Percentiles rank a stretch among this genome's conserved stretches.
These are phyloP conservation scores for Strigomonas galati DNA, from an alignment of 208 protist genomes.

Conservation along the genomic window DNA sequence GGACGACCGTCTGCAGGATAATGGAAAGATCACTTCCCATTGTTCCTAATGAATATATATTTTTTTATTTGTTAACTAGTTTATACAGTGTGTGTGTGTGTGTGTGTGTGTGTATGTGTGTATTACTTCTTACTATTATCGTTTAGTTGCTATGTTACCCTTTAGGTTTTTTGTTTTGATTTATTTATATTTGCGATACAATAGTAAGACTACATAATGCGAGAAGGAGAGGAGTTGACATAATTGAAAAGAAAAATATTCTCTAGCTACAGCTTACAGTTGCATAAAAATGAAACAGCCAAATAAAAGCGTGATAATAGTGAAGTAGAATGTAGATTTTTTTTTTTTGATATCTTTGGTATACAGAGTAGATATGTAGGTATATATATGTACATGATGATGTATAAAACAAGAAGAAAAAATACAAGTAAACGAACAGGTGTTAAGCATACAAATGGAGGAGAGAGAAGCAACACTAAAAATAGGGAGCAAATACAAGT, in stretches of 20 bases:
- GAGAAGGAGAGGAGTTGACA: too few species aligned
- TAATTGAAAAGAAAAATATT: too few species aligned
- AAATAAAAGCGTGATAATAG: not conserved
- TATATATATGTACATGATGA: not conserved
- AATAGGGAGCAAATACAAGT: not conserved
- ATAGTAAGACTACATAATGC: too few species aligned
- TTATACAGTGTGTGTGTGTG: too few species aligned
- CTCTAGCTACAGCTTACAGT: too few species aligned
- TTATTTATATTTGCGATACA: not conserved
- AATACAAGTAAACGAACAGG: too few species aligned
- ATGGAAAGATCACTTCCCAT: slow-evolving; percentile 55
- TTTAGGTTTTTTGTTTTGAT: slow-evolving; percentile 1
- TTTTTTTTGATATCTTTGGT: not conserved
- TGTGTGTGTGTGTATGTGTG: too few species aligned
- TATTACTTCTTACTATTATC: not conserved
- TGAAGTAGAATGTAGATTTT: not conserved
- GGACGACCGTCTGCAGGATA: slow-evolving; percentile 32
- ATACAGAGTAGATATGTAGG: not conserved
- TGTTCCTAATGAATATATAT: not conserved
- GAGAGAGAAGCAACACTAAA: too few species aligned
- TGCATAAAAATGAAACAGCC: too few species aligned
- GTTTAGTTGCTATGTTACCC: not conserved
- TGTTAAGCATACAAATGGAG: too few species aligned
- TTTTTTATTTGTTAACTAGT: not conserved
- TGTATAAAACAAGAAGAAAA: not conserved